Evolutionary conservation across 176 grass and related monocot species (phyloP), one percentile per base, ranked within the genome.

Genomic region (Chloris gayana): DNA sequence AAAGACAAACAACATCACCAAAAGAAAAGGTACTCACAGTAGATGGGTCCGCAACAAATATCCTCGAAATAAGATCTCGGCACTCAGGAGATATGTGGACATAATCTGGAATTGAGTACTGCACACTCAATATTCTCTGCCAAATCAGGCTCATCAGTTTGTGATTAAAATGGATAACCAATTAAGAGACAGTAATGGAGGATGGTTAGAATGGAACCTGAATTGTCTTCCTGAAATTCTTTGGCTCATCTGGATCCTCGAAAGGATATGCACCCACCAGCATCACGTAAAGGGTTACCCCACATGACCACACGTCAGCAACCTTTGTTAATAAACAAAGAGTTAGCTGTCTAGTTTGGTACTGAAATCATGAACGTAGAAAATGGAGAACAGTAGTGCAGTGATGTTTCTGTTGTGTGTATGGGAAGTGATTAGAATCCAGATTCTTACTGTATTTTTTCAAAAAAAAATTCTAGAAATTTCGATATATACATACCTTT

Each of bases 91-190:
- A 92, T 76, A 94, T 94, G 70, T 97, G 89, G 21, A 97, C 89
- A 82, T 94, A 94, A 74, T 97, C 94, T 35, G 94, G 91, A 89
- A 97, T 94, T 8, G 94, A 97, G 82, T 97, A 97, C 60, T 97
- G 94, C 83, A 97, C 89, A 41, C 85, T 77, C 80, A 97, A 72
- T 92, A 94, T 97, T 75, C 94, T 91, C 94, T 97, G 91, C 24
- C 32, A 74, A 60, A 94, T 33, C 22, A 75, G 70, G 45, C 25
- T 21, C 62, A n/a, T 89, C 26, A 66, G 30, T 38, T 66, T 71
- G 13, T 60, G 31, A 25, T 30, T 3, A 64, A 49, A 80, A 70
- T n/a, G 1, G 2, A 22, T 8, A 47, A 30, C 30, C 5, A 30
- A 32, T 72, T 80, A 39, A 49, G 27, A 74, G 70, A 67, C 7